Evolutionary conservation across 768 basidiomycete species (phyloP).

Genomic region (Exsudoporus frostii): DNA sequence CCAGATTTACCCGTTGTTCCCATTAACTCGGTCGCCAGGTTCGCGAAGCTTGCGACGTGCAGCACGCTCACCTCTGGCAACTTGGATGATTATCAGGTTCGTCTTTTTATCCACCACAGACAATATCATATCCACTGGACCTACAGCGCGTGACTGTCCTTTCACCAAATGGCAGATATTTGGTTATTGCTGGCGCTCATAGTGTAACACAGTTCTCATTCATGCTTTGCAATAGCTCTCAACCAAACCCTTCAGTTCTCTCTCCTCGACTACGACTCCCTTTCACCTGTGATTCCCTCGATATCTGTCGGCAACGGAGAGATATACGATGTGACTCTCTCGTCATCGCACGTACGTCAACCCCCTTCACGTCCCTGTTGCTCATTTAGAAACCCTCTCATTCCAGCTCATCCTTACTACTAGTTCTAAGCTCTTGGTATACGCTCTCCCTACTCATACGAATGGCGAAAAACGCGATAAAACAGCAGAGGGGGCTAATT

Average conservation of each 20-base stretch:
- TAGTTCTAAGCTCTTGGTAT: conserved; percentile 61
- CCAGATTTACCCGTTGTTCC: background rate
- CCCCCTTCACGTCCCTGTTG: background rate
- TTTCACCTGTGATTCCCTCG: conserved; percentile 45
- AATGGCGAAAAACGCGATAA: background rate
- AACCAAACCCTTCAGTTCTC: conserved; percentile 44
- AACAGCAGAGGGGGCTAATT: conserved; percentile 6
- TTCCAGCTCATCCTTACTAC: conserved; percentile 64
- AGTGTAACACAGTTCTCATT: conserved; percentile 46
- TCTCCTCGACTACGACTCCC: conserved; percentile 61
- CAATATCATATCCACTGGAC: conserved; percentile 5
- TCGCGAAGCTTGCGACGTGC: conserved; percentile 37
- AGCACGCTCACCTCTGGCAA: conserved; percentile 62
- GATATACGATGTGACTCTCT: conserved; percentile 85
- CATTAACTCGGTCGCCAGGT: conserved; percentile 14
- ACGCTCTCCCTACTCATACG: conserved; percentile 44
- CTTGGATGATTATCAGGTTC: conserved; percentile 82
- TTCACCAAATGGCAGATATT: conserved; percentile 60
- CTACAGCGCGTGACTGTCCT: conserved; percentile 79
- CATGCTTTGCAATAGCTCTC: conserved; percentile 11
- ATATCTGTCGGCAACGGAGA: conserved; percentile 64
- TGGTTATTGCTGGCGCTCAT: conserved; percentile 72
- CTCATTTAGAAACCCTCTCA: background rate
- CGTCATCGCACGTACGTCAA: conserved; percentile 52
- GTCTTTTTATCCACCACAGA: background rate